Evolutionary conservation across 495 filamentous ascomycete genomes (phyloP).

Genomic region (Penicillium atrosanguineum): DNA sequence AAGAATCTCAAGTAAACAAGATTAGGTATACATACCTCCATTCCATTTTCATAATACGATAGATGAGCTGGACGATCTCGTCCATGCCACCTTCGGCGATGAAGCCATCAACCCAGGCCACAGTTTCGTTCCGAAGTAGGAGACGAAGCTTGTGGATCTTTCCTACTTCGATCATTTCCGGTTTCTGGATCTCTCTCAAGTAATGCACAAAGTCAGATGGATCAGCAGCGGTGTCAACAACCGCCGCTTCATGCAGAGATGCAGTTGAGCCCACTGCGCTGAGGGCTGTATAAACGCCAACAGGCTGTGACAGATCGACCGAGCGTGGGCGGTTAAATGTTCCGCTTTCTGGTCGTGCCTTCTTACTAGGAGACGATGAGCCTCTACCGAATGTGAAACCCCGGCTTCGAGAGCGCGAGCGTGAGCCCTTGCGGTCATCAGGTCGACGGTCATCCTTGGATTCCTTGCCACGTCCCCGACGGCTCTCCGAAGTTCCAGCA

Average conservation of each 20-base stretch:
- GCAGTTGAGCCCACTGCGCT: slow-evolving; percentile 39
- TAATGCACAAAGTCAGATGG: slow-evolving; percentile 83
- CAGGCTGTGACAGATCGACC: slow-evolving; percentile 40
- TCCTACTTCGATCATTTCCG: slow-evolving; percentile 84
- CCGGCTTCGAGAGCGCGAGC: slow-evolving; percentile 65
- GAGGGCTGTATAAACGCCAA: slow-evolving; percentile 47
- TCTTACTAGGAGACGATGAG: slow-evolving; percentile 57
- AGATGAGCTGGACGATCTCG: slow-evolving; percentile 80
- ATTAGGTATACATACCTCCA: slow-evolving; percentile 69
- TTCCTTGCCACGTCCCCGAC: slow-evolving; percentile 43
- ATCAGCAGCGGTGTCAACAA: slow-evolving; percentile 47
- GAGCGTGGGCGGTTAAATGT: slow-evolving; percentile 44
- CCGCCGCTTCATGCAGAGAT: slow-evolving; percentile 40
- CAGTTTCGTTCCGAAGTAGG: slow-evolving; percentile 88
- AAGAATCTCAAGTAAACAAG: background rate
- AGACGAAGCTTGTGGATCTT: slow-evolving; percentile 90
- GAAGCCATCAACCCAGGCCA: slow-evolving; percentile 91
- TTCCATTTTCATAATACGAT: slow-evolving; percentile 89
- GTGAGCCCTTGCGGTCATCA: slow-evolving; percentile 50
- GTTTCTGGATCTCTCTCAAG: slow-evolving; percentile 70
- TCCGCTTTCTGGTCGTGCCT: slow-evolving; percentile 46
- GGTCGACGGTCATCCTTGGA: slow-evolving; percentile 31
- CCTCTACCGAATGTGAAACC: slow-evolving; percentile 74
- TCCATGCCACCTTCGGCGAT: slow-evolving; percentile 87
- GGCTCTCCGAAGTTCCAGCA: slow-evolving; percentile 34